Evolutionary conservation across 2,329 filamentous ascomycete species (phyloP), one percentile per base, ranked within the genome.

Genomic region (Alternaria solani): DNA sequence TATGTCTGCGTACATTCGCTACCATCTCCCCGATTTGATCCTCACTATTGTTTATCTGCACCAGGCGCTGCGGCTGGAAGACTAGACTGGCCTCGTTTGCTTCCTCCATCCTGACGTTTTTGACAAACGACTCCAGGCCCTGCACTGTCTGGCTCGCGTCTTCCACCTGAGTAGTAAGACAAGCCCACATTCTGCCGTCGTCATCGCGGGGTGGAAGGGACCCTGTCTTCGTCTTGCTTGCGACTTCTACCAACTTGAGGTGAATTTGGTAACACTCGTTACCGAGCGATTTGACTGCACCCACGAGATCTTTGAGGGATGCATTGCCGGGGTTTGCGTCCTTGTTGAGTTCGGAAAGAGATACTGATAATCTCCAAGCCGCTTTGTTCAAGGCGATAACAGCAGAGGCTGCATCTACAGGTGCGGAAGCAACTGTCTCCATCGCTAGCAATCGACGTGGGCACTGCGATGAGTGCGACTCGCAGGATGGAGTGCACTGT

Each of bases 261-360:
- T 70, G 68, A 16, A 69, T 39, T 16, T 64, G 64, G 41, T 71
- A 66, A 59, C 65, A 68, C 53, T 67, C 68, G 25, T 51, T 62
- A n/a, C 63, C 61, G 28, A 71, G 67, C 20, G 56, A 60, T 32
- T 64, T 70, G 43, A 67, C 57, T n/a, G 66, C 64, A 11, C 47
- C 59, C 38, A 59, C 42, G 20, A 71, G 53, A 38, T 57, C 34
- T 38, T 54, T 51, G 18, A 68, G 44, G 14, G 48, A 48, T 44
- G 49, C 56, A 51, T 66, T 56, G 34, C 58, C n/a, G 46, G 47
- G 46, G 34, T 56, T 41, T 36, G 51, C 48, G 25, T 62, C 34
- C 30, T 63, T 59, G 32, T 61, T 39, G 18, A 70, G 57, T 48
- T 64, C 61, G 42, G 63, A 67, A 34, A 69, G 62, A 14, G 59